phyloP scores from a whole-genome alignment of 2,329 filamentous ascomycete species.

The Cylindrodendrum hubeiense region DNA sequence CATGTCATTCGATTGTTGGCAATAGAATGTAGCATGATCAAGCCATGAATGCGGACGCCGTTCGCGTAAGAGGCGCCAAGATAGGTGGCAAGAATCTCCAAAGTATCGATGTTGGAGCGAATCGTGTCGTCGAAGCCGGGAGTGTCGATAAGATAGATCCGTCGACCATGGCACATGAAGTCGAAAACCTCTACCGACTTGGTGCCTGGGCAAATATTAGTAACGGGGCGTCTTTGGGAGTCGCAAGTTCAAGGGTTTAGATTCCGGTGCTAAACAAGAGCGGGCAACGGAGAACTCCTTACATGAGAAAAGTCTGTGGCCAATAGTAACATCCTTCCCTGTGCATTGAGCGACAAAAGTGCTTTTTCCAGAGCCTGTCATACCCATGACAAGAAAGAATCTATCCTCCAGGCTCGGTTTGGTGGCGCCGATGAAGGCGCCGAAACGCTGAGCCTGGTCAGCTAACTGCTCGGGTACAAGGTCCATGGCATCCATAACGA shows the following conservation, averaged over 20 bases:
- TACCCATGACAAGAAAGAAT: too few species aligned
- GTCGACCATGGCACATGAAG: neutral
- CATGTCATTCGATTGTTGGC: slow-evolving; percentile 29
- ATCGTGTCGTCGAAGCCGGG: too few species aligned
- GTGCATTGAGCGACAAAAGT: neutral
- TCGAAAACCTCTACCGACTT: slow-evolving; percentile 13
- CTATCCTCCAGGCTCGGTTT: neutral
- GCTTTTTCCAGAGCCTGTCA: too few species aligned
- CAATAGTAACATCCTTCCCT: neutral
- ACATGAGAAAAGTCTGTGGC: slow-evolving; percentile 26
- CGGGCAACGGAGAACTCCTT: neutral
- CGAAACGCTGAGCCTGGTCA: slow-evolving; percentile 4
- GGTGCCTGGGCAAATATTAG: slow-evolving; percentile 16
- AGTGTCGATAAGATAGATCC: neutral
- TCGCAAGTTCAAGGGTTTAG: too few species aligned
- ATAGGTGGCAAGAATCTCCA: neutral
- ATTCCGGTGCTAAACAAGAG: too few species aligned
- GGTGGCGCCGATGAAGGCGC: neutral
- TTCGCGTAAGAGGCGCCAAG: too few species aligned
- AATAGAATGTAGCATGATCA: slow-evolving; percentile 25
- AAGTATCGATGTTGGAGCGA: too few species aligned
- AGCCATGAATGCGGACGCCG: neutral
- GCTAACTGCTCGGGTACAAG: neutral
- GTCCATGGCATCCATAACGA: neutral
- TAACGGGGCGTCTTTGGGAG: neutral